Evolutionary conservation across 306 rosid species (phyloP).

Genomic region (Fagus crenata): DNA sequence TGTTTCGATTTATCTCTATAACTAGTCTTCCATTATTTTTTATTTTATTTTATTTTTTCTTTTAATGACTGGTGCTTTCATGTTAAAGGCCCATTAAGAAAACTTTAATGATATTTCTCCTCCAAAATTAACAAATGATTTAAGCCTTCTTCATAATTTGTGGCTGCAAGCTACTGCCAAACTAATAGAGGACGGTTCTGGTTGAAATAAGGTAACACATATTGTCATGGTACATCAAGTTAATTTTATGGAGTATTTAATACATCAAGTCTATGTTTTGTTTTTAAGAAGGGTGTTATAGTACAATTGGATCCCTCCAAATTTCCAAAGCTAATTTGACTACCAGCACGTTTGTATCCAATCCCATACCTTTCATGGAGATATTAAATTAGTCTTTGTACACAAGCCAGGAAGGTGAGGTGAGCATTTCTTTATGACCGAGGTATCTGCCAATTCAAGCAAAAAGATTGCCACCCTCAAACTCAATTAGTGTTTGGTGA

Average conservation of each 20-base stretch:
- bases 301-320: slow-evolving; percentile 26
- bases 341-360: slow-evolving; percentile 19
- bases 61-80: no score
- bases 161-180: not conserved
- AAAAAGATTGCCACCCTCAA: slow-evolving; percentile 50
- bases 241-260: not conserved
- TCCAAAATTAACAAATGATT: not conserved
- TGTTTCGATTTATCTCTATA: no score
- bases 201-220: not conserved
- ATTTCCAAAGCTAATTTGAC: slow-evolving; percentile 1
- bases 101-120: no score
- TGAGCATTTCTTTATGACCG: slow-evolving; percentile 38
- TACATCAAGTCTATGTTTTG: slow-evolving; percentile 11
- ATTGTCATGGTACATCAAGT: no score
- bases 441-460: slow-evolving; percentile 66
- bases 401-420: slow-evolving; percentile 66
- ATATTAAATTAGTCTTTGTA: slow-evolving; percentile 35
- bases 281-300: slow-evolving; percentile 22
- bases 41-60: no score
- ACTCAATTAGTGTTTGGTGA: slow-evolving; percentile 59
- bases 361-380: slow-evolving; percentile 11
- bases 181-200: not conserved
- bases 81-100: no score
- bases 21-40: no score
- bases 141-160: not conserved